These are phyloP conservation scores for Candida takata DNA, from an alignment of 805 yeast genomes.

Conservation along the genomic window DNA sequence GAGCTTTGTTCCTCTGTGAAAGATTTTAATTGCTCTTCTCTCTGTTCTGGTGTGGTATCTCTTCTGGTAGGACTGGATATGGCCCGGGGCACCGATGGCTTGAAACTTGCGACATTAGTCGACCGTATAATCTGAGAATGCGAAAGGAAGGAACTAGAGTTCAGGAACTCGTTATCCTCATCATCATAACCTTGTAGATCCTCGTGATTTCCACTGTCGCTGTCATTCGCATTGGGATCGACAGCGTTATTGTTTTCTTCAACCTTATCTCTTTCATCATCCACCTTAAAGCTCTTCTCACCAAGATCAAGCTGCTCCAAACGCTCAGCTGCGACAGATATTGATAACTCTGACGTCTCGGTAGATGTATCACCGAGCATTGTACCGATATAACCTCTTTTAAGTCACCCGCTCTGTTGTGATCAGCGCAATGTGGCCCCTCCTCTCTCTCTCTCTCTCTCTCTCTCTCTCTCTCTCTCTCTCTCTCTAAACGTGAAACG, in stretches of 20 bases:
- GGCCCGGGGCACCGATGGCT: slow-evolving; percentile 3
- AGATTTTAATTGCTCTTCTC: slow-evolving; percentile 1
- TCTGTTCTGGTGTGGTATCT: slow-evolving; percentile 2
- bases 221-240: too few species aligned
- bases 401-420: too few species aligned
- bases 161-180: slow-evolving; percentile 17
- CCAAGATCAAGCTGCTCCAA: slow-evolving; percentile 2
- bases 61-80: slow-evolving; percentile 19
- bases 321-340: background rate
- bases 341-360: background rate
- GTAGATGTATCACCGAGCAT: background rate
- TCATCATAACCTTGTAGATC: slow-evolving; percentile 4
- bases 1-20: background rate
- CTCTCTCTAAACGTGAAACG: too few species aligned
- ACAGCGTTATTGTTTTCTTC: too few species aligned
- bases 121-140: slow-evolving; percentile 21
- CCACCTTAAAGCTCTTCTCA: slow-evolving; percentile 6
- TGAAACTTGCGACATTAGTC: slow-evolving; percentile 15
- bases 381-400: too few species aligned
- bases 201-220: background rate
- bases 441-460: too few species aligned
- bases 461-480: too few species aligned
- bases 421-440: too few species aligned
- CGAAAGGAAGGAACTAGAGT: slow-evolving; percentile 23
- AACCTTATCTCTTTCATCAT: too few species aligned